Percentiles rank a stretch among this genome's conserved stretches.
These are phyloP conservation scores for Leptosphaerulina australis DNA, from an alignment of 2,329 filamentous ascomycete genomes.

Conservation along the genomic window DNA sequence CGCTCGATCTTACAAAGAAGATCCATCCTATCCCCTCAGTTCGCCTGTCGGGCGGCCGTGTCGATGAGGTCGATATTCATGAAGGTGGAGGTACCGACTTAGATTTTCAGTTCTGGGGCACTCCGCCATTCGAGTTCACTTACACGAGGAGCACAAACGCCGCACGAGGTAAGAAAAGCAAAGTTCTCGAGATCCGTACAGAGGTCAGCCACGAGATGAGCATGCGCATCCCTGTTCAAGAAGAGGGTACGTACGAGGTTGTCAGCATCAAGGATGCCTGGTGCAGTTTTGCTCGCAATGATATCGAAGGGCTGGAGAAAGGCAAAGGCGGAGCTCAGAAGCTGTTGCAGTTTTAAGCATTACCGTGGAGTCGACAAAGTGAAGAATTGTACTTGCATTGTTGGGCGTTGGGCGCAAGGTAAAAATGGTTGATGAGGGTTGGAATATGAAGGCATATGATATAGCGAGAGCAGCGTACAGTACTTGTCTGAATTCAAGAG, in stretches of 20 bases:
- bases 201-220: slow-evolving; percentile 81
- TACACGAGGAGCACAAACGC: slow-evolving; percentile 91
- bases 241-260: slow-evolving; percentile 97
- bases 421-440: slow-evolving; percentile 1
- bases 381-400: slow-evolving; percentile 18
- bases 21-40: slow-evolving; percentile 95
- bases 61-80: slow-evolving; percentile 88
- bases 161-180: slow-evolving; percentile 64
- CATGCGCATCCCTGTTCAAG: slow-evolving; percentile 82
- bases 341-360: slow-evolving; percentile 45
- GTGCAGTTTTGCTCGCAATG: slow-evolving; percentile 82
- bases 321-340: slow-evolving; percentile 46
- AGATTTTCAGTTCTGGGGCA: slow-evolving; percentile 92
- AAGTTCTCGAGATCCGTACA: slow-evolving; percentile 85
- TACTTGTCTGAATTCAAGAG: background rate
- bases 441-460: background rate
- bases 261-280: slow-evolving; percentile 93
- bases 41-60: slow-evolving; percentile 81
- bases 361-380: background rate
- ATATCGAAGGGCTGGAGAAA: slow-evolving; percentile 52
- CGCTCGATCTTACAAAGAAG: slow-evolving; percentile 75
- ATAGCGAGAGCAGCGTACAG: background rate
- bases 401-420: slow-evolving; percentile 21
- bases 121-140: slow-evolving; percentile 96
- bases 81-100: slow-evolving; percentile 95